Evolutionary conservation across 176 grass and related monocot genomes (phyloP), one percentile per base, ranked within the genome.

Genomic region (Musa schizocarpa): DNA sequence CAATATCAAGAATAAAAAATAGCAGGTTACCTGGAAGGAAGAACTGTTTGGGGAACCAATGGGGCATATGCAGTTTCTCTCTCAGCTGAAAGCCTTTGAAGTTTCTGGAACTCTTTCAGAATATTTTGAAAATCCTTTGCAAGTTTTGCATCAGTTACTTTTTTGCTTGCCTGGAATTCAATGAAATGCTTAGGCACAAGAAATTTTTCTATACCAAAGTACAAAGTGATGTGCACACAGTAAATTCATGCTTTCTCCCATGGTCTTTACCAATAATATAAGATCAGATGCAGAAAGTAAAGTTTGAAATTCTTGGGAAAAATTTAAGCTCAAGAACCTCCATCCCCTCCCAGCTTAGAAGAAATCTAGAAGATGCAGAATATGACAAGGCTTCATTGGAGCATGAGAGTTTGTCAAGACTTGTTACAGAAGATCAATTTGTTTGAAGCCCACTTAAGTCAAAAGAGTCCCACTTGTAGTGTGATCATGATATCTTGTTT

Each of bases 161-260:
- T 97, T 73, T 97, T 97, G 77, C 77, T 92, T 77, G 87, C 85
- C 93, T 97, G 83, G 55, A 74, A 73, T 88, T 82, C 75, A 86
- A 74, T 71, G 13, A 77, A 61, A 65, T 24, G 51, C 17, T 76
- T 55, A 52, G 78, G 76, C 63, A 62, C 25, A 77, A 69, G 13
- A 59, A 26, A 74, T 11, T 13, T 61, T 61, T 61, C 6, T 16
- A 20, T 43, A 43, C 34, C 6, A 4, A 43, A 43, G 34, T 6
- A 43, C 34, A 43, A 43, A 43, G 34, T 43, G 0, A 43, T 29
- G 4, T 29, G 29, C 2, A 29, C 29, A 29, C 29, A 29, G 2
- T 29, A 43, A 43, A 43, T 43, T 43, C 34, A 43, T 0, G 34
- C 4, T 6, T 43, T 43, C 3, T 43, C 34, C 34, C 3, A 4